Evolutionary conservation across 2,329 filamentous ascomycete species (phyloP).

Genomic region (Colletotrichum abscissum): DNA sequence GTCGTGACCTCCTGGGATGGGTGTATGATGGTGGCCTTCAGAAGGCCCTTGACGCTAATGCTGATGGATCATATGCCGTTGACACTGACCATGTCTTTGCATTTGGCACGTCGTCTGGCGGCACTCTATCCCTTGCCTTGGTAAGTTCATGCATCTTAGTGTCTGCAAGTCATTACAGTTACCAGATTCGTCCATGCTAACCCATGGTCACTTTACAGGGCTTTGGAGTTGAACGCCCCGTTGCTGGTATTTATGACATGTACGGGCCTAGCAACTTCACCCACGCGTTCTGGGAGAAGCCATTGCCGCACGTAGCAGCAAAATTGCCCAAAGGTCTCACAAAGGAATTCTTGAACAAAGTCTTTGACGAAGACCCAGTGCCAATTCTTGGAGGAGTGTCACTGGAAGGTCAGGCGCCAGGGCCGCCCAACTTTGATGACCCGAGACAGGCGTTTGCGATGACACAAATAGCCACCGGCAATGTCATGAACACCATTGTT

Average conservation of each 20-base stretch:
- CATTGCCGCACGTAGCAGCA: constrained; percentile 43
- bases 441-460: constrained; percentile 52
- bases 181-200: not conserved
- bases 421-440: constrained; percentile 48
- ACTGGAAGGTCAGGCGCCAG: constrained; percentile 50
- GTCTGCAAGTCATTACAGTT: not conserved
- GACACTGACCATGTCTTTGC: constrained; percentile 47
- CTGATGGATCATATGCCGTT: constrained; percentile 28
- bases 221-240: constrained; percentile 47
- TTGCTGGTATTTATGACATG: constrained; percentile 52
- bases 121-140: constrained; percentile 47
- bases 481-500: constrained; percentile 47
- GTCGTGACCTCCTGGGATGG: constrained; percentile 49
- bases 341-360: constrained; percentile 44
- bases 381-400: constrained; percentile 52
- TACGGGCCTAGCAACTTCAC: constrained; percentile 54
- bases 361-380: constrained; percentile 49
- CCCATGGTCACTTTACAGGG: constrained; percentile 40
- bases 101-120: constrained; percentile 51
- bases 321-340: constrained; percentile 42
- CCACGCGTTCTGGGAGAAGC: constrained; percentile 48
- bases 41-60: constrained; percentile 34
- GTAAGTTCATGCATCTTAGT: constrained; percentile 39
- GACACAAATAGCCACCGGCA: constrained; percentile 53
- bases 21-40: constrained; percentile 45